phyloP scores from a whole-genome alignment of 495 filamentous ascomycete species.

The Penicillium salamii region DNA sequence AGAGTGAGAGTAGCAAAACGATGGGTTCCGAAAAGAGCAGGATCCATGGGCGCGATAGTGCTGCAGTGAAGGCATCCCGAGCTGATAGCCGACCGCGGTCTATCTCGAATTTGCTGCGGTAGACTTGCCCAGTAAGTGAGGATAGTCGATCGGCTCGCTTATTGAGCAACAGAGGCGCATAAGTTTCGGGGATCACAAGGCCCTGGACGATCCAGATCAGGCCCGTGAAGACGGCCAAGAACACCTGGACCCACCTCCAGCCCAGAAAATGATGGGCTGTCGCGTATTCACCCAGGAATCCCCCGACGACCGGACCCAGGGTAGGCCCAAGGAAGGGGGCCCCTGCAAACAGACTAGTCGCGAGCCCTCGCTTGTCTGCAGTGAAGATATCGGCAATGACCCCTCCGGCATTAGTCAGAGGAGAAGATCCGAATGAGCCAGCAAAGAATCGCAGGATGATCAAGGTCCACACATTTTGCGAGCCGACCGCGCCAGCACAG shows the following conservation, averaged over 20 bases:
- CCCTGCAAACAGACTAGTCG: constrained; percentile 60
- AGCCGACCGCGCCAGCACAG: constrained; percentile 60
- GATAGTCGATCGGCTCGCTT: constrained; percentile 52
- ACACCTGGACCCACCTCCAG: constrained; percentile 63
- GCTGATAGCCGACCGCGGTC: constrained; percentile 39
- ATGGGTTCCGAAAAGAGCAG: constrained; percentile 57
- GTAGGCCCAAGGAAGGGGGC: constrained; percentile 69
- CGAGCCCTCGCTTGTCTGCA: constrained; percentile 60
- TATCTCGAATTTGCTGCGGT: constrained; percentile 46
- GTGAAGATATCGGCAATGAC: constrained; percentile 75
- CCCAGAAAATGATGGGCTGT: constrained; percentile 40
- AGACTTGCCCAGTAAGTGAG: constrained; percentile 55
- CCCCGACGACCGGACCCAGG: constrained; percentile 58
- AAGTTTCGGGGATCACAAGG: constrained; percentile 58
- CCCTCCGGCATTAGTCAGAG: constrained; percentile 72
- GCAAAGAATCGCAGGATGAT: constrained; percentile 77
- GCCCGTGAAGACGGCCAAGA: constrained; percentile 50
- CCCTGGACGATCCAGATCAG: constrained; percentile 53
- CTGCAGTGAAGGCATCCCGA: constrained; percentile 37
- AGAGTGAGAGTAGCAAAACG: constrained; percentile 62
- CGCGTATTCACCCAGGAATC: constrained; percentile 54
- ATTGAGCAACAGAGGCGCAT: constrained; percentile 56
- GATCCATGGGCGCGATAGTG: constrained; percentile 49
- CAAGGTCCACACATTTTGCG: constrained; percentile 61
- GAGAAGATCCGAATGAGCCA: constrained; percentile 72